These are phyloP conservation scores for Novakomyces olei DNA, from an alignment of 805 yeast genomes.

Conservation along the genomic window DNA sequence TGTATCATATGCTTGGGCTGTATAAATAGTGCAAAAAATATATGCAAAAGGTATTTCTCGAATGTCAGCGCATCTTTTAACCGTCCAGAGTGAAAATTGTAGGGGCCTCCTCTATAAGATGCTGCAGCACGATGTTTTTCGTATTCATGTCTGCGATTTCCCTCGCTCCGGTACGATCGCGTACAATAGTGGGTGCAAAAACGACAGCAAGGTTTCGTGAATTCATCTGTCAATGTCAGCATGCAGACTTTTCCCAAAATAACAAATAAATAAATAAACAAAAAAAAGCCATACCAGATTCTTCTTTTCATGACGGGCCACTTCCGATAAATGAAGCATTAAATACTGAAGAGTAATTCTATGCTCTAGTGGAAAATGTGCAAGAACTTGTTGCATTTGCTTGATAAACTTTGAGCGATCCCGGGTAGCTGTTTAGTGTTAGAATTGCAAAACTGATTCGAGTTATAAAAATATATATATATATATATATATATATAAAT, in stretches of 20 bases:
- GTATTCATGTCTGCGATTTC: constrained; percentile 72
- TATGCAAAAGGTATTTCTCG: no score
- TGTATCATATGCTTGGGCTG: no score
- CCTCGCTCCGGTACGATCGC: constrained; percentile 55
- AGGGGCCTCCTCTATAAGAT: constrained; percentile 25
- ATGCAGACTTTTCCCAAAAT: constrained; percentile 5
- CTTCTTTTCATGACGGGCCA: constrained; percentile 27
- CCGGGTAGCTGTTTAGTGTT: no score
- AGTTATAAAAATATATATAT: no score
- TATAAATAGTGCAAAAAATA: no score
- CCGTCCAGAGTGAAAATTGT: no score
- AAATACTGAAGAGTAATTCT: constrained; percentile 35
- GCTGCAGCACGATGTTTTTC: constrained; percentile 57
- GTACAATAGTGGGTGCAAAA: constrained; percentile 78
- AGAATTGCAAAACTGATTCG: no score
- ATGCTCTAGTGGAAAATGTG: no score
- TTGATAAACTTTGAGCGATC: no score
- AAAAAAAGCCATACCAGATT: constrained; percentile 34
- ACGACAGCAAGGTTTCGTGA: constrained; percentile 67
- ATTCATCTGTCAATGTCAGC: constrained; percentile 32
- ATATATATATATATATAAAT: no score
- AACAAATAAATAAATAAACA: constrained; percentile 6
- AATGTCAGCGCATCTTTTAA: no score
- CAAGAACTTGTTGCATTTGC: no score
- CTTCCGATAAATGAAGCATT: constrained; percentile 39